These are phyloP conservation scores for Glycine latifolia DNA, from an alignment of 306 rosid genomes.

Conservation along the genomic window DNA sequence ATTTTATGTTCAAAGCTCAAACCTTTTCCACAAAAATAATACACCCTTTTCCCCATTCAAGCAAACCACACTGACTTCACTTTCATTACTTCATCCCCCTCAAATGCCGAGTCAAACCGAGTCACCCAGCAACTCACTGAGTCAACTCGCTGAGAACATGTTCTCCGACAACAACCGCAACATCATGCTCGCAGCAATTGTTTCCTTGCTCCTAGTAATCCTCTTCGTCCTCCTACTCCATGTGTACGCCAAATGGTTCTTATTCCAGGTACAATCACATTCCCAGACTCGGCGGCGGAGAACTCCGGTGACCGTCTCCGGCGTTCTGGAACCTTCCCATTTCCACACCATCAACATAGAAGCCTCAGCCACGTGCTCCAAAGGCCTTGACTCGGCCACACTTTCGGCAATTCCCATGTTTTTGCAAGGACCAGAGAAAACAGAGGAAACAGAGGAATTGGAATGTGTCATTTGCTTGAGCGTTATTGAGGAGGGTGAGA, in stretches of 20 bases:
- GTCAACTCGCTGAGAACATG: constrained; percentile 55
- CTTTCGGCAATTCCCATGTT: constrained; percentile 74
- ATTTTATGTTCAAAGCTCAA: constrained; percentile 29
- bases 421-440: constrained; percentile 35
- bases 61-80: constrained; percentile 12
- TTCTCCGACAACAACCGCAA: constrained; percentile 70
- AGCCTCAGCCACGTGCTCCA: constrained; percentile 51
- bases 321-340: constrained; percentile 52
- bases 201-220: constrained; percentile 79
- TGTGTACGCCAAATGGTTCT: constrained; percentile 82
- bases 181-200: constrained; percentile 78
- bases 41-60: constrained; percentile 35
- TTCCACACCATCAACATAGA: constrained; percentile 55
- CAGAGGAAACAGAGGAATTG: constrained; percentile 41
- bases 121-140: constrained; percentile 52
- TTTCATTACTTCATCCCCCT: neutral
- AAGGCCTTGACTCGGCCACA: constrained; percentile 67
- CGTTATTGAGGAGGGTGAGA: constrained; percentile 68
- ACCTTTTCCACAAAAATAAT: constrained; percentile 8
- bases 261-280: constrained; percentile 52
- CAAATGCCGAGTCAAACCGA: constrained; percentile 51
- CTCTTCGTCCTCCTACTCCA: constrained; percentile 96
- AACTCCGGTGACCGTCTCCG: constrained; percentile 54
- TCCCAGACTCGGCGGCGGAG: constrained; percentile 37
- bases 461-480: constrained; percentile 88